phyloP scores from a whole-genome alignment of 2,329 filamentous ascomycete species.

The Epichloe scottii region DNA sequence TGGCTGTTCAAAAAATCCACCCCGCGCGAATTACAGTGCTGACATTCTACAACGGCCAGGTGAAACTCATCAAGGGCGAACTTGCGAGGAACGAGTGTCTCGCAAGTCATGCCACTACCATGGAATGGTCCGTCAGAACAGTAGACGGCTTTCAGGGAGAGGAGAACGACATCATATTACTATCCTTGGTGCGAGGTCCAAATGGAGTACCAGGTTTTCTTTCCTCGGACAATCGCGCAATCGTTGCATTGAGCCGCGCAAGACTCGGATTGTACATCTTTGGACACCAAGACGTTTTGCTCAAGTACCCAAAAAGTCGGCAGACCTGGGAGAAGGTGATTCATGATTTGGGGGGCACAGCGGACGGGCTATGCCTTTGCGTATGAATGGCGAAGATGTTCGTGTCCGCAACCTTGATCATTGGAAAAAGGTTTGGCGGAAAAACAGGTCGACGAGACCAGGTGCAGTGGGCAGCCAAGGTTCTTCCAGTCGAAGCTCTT shows the following conservation, averaged over 20 bases:
- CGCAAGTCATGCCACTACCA: slow-evolving; percentile 8
- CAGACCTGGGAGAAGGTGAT: slow-evolving; percentile 29
- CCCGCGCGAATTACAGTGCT: slow-evolving; percentile 59
- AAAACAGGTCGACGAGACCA: slow-evolving; percentile 1
- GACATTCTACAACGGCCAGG: slow-evolving; percentile 81
- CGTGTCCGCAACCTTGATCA: slow-evolving; percentile 39
- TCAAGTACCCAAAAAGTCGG: slow-evolving; percentile 28
- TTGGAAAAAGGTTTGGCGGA: slow-evolving; percentile 28
- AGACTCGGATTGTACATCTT: slow-evolving; percentile 74
- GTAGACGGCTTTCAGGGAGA: slow-evolving; percentile 88
- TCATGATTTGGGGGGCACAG: slow-evolving; percentile 27
- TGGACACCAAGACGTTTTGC: slow-evolving; percentile 51
- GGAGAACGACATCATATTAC: slow-evolving; percentile 71
- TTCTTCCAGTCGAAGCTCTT: neutral
- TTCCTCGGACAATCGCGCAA: slow-evolving; percentile 43
- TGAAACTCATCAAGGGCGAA: slow-evolving; percentile 45
- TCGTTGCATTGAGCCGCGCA: slow-evolving; percentile 55
- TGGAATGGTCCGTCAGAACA: slow-evolving; percentile 53
- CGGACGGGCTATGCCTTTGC: slow-evolving; percentile 11
- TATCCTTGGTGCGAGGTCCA: slow-evolving; percentile 71
- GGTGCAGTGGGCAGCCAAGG: neutral
- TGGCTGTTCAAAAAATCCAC: slow-evolving; percentile 40
- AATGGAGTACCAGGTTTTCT: slow-evolving; percentile 56
- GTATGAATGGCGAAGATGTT: slow-evolving; percentile 40
- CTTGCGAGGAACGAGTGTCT: slow-evolving; percentile 23